Evolutionary conservation across 345 rosid genomes (phyloP).

Genomic region (Rhodamnia rubescens): DNA sequence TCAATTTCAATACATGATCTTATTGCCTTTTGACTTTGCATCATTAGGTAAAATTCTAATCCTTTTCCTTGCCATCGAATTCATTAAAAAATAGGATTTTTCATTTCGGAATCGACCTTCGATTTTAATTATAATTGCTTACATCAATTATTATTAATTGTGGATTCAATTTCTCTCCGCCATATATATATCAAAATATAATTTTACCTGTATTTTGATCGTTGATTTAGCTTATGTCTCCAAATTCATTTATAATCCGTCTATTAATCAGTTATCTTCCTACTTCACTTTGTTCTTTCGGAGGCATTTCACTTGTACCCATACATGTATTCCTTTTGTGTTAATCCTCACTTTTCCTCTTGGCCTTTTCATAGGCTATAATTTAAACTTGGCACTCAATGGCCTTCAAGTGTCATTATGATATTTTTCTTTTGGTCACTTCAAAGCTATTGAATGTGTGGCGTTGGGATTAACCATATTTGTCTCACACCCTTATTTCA

Average conservation of each 20-base stretch:
- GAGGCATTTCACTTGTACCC: too few species aligned
- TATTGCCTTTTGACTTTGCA: background rate
- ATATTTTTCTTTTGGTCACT: background rate
- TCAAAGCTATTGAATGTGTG: background rate
- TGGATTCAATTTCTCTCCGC: background rate
- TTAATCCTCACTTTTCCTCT: too few species aligned
- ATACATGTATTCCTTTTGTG: too few species aligned
- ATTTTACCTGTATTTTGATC: background rate
- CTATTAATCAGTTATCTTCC: too few species aligned
- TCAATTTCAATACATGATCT: background rate
- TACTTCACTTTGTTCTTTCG: too few species aligned
- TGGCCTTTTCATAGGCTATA: too few species aligned
- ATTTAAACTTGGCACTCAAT: background rate
- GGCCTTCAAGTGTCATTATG: background rate
- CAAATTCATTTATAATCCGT: too few species aligned
- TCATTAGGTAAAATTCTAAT: background rate
- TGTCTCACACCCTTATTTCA: background rate
- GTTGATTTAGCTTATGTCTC: too few species aligned
- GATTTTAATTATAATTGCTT: background rate
- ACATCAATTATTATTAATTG: accelerated
- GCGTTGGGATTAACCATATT: background rate
- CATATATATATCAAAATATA: background rate
- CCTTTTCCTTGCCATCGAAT: background rate
- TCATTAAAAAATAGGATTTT: background rate
- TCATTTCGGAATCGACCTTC: background rate